phyloP scores from a whole-genome alignment of 345 rosid species.

The Gossypium bickii region DNA sequence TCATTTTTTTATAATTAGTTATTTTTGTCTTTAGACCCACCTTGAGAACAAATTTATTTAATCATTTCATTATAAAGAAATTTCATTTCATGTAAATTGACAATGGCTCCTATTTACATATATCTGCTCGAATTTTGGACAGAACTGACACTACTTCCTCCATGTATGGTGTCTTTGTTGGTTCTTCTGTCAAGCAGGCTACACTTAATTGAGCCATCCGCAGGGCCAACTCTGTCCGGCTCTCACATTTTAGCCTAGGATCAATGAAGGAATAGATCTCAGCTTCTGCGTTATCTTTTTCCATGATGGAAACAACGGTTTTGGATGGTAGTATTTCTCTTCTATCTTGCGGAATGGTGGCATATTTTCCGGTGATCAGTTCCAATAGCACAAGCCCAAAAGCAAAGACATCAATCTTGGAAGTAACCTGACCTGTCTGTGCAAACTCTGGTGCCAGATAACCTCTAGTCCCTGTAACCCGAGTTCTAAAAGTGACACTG shows the following conservation, averaged over 20 bases:
- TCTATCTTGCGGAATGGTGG: conserved; percentile 28
- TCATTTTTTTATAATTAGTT: conserved; percentile 3
- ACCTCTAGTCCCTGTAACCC: conserved; percentile 26
- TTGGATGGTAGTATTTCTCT: conserved; percentile 28
- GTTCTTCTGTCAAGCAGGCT: background rate
- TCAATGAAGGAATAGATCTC: conserved; percentile 28
- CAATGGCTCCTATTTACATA: conserved; percentile 12
- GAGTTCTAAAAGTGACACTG: conserved; percentile 13
- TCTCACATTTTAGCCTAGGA: conserved; percentile 15
- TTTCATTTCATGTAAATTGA: background rate
- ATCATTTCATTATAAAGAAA: background rate
- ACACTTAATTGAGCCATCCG: conserved; percentile 19
- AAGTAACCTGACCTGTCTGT: conserved; percentile 28
- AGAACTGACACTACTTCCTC: conserved; percentile 33
- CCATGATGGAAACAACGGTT: conserved; percentile 9
- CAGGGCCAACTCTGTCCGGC: conserved; percentile 7
- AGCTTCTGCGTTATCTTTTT: conserved; percentile 11
- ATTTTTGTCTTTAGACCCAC: background rate
- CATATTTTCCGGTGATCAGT: conserved; percentile 39
- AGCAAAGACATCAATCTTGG: conserved; percentile 42
- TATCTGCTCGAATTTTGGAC: conserved; percentile 31
- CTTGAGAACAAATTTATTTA: background rate
- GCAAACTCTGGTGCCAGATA: conserved; percentile 38
- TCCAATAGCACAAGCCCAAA: conserved; percentile 42
- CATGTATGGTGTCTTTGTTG: conserved; percentile 28